A percentile compares a stretch with the other conserved stretches of the same genome.
Conservation (phyloP, 345 rosid species). For the thale cress (Arabidopsis thaliana) region TAIR10.1 NC_003071.7:14613001-14613500, state of each 20-base stretch:
- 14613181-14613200: constrained; percentile 69
- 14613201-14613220: constrained; percentile 55
- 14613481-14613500: constrained; percentile 76
- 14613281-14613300: constrained; percentile 14
- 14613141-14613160: constrained; percentile 67
- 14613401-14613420: constrained; percentile 69
- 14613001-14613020: constrained; percentile 48
- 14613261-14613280: constrained; percentile 16
- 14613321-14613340: constrained; percentile 70
- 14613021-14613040: constrained; percentile 48
- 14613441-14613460: constrained; percentile 67
- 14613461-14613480: constrained; percentile 75
- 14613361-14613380: constrained; percentile 51
- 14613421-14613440: constrained; percentile 62
- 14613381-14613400: constrained; percentile 60
- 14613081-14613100: constrained; percentile 68
- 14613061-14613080: constrained; percentile 66
- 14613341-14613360: constrained; percentile 63
- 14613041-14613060: constrained; percentile 52
- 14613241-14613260: constrained; percentile 5
- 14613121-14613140: constrained; percentile 61
- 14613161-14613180: constrained; percentile 60
- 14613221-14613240: constrained; percentile 19
- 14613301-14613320: constrained; percentile 80
- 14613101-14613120: constrained; percentile 61